Percentiles rank a stretch among this genome's conserved stretches.
Conservation (phyloP, 2,329 filamentous ascomycete species). For the Sarocladium brachiariae region DNA sequence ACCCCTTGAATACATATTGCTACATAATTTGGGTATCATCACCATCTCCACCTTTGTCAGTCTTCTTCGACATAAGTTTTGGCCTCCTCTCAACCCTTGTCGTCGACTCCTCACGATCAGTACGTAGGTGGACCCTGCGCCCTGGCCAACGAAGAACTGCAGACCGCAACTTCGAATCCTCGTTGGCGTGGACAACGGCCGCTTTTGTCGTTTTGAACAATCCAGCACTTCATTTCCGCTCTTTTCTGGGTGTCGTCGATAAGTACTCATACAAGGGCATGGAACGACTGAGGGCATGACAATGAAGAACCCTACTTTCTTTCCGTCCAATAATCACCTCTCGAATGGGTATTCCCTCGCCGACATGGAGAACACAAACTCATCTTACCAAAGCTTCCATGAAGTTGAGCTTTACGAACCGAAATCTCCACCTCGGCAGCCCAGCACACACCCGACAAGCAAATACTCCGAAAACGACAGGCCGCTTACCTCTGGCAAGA, state of each 20-base stretch:
- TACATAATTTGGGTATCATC: neutral
- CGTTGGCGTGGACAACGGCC: constrained; percentile 8
- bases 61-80: no score
- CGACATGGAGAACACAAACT: constrained; percentile 1
- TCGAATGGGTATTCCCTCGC: neutral
- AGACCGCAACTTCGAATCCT: constrained; percentile 7
- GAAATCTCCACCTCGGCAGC: constrained; percentile 19
- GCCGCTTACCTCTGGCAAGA: constrained; percentile 29
- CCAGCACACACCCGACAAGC: constrained; percentile 14
- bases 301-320: constrained; percentile 7
- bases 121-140: no score
- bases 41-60: no score
- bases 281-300: neutral
- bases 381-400: constrained; percentile 46
- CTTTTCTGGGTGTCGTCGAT: neutral
- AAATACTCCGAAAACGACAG: constrained; percentile 19
- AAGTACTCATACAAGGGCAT: neutral
- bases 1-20: no score
- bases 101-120: no score
- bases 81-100: no score
- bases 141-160: constrained; percentile 1
- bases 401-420: constrained; percentile 42
- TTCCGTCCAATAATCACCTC: neutral
- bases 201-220: neutral
- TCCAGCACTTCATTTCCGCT: constrained; percentile 3